Percentiles rank a stretch among this genome's conserved stretches.
These are phyloP conservation scores for Globisporangium apiculatum DNA, from an alignment of 352 stramenopile species.

Conservation along the genomic window DNA sequence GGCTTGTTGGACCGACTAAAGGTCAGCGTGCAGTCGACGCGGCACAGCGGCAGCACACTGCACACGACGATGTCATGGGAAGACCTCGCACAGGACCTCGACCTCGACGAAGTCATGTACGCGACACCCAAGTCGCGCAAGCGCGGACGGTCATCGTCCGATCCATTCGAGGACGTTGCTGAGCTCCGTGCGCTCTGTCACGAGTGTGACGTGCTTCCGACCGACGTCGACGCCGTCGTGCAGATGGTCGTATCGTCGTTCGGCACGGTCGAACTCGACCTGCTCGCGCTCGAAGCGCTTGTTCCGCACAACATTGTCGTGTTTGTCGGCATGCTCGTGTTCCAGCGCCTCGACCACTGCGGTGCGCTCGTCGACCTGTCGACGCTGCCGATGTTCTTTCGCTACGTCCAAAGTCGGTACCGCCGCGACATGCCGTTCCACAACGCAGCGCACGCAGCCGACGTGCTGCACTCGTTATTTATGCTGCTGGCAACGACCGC, in stretches of 20 bases:
- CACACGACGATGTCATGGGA: conserved; percentile 41
- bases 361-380: conserved; percentile 49
- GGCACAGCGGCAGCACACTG: conserved; percentile 36
- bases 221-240: conserved; percentile 40
- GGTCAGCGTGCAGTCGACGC: conserved; percentile 32
- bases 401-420: conserved; percentile 59
- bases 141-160: conserved; percentile 23
- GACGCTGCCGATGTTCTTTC: conserved; percentile 41
- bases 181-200: conserved; percentile 48
- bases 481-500: conserved; percentile 54
- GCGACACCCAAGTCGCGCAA: conserved; percentile 40
- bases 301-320: conserved; percentile 54
- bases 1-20: conserved; percentile 26
- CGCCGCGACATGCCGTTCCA: conserved; percentile 67
- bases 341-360: conserved; percentile 46
- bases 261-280: conserved; percentile 57
- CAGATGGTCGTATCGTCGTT: conserved; percentile 43
- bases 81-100: conserved; percentile 22
- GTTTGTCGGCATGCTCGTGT: conserved; percentile 69
- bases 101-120: conserved; percentile 41
- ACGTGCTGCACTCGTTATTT: conserved; percentile 78
- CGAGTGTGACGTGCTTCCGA: conserved; percentile 31
- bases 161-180: conserved; percentile 33
- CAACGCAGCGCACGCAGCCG: conserved; percentile 72
- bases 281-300: conserved; percentile 63